Conservation (phyloP, 75 land plant genomes). For the Pinus albicaulis region DNA sequence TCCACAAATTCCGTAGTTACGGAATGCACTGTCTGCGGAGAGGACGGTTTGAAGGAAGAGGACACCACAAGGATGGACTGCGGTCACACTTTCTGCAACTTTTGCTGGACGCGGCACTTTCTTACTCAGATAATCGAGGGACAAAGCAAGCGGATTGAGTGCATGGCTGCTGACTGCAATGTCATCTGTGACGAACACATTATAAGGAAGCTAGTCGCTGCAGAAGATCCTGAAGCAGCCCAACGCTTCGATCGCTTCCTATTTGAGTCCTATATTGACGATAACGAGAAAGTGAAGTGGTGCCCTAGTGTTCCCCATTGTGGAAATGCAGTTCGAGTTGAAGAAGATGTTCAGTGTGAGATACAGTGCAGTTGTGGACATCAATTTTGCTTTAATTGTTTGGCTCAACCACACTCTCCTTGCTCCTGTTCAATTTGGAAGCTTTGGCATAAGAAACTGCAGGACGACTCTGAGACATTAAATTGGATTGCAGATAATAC, state of each 20-base stretch:
- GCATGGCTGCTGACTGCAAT: constrained; percentile 84
- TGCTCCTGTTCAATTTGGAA: constrained; percentile 86
- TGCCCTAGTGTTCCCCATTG: constrained; percentile 89
- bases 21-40: constrained; percentile 68
- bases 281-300: constrained; percentile 87
- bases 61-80: constrained; percentile 55
- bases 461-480: constrained; percentile 78
- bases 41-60: constrained; percentile 25
- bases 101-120: constrained; percentile 83
- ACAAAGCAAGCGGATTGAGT: constrained; percentile 69
- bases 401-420: constrained; percentile 78
- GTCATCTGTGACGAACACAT: constrained; percentile 78
- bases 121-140: constrained; percentile 83
- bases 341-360: constrained; percentile 67
- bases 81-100: constrained; percentile 75
- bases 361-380: constrained; percentile 77
- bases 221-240: background rate
- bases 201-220: background rate
- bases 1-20: constrained; percentile 9
- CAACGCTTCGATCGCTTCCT: constrained; percentile 63
- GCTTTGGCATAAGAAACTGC: constrained; percentile 80
- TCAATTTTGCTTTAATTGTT: constrained; percentile 87
- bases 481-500: constrained; percentile 86
- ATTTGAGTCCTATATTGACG: constrained; percentile 86
- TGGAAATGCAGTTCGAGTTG: constrained; percentile 87